A percentile compares a stretch with the other conserved stretches of the same genome.
phyloP scores from a whole-genome alignment of 1,284 basidiomycete species.

The Thelephora terrestris region DNA sequence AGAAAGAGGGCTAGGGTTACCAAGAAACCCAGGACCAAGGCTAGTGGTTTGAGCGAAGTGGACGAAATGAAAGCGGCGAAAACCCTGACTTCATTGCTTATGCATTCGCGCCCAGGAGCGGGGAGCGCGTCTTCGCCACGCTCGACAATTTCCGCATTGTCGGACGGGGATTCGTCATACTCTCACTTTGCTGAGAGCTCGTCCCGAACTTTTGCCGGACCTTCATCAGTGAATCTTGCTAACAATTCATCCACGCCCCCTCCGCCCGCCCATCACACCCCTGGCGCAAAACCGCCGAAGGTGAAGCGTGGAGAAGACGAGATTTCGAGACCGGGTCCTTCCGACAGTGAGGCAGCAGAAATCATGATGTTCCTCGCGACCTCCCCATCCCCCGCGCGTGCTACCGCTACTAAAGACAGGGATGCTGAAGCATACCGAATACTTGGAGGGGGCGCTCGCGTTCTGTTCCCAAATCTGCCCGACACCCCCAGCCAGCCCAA shows the following conservation, averaged over 20 bases:
- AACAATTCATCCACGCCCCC: slow-evolving; percentile 26
- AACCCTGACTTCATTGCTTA: slow-evolving; percentile 60
- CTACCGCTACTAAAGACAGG: slow-evolving; percentile 32
- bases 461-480: slow-evolving; percentile 41
- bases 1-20: slow-evolving; percentile 25
- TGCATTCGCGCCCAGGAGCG: slow-evolving; percentile 49
- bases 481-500: slow-evolving; percentile 12
- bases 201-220: slow-evolving; percentile 31
- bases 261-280: slow-evolving; percentile 6
- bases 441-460: slow-evolving; percentile 40
- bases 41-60: slow-evolving; percentile 22
- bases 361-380: slow-evolving; percentile 73
- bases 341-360: slow-evolving; percentile 68
- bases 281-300: not conserved
- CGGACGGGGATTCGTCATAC: slow-evolving; percentile 41
- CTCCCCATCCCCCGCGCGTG: slow-evolving; percentile 67
- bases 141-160: slow-evolving; percentile 54
- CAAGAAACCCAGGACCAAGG: slow-evolving; percentile 43
- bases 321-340: not conserved
- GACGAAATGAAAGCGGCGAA: slow-evolving; percentile 70
- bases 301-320: not conserved
- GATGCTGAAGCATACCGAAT: slow-evolving; percentile 46
- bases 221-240: slow-evolving; percentile 21
- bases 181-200: slow-evolving; percentile 58
- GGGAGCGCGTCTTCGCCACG: slow-evolving; percentile 52